Base-by-base conservation (phyloP, 139 green algal genomes). In the Pleodorina starrii region DNA sequence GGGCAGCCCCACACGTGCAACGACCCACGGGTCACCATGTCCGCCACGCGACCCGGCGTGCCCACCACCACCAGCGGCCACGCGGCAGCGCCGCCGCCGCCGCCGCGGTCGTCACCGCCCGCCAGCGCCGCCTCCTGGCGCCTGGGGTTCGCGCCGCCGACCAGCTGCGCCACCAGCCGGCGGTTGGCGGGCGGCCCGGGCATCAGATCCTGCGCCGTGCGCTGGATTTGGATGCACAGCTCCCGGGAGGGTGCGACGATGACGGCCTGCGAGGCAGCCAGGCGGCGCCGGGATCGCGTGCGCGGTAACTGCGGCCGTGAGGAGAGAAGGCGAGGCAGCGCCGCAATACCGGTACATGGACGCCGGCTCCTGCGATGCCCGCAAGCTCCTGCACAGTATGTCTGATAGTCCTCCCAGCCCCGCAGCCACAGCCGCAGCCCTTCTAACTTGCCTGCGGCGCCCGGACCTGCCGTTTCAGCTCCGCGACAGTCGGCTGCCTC, bases 211-310 rank as follows among this genome's bases (percentile, higher is more conserved):
- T 95, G 92, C 0, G 95, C 96, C 16, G 97, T 94, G 6, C 96
- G 84, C 73, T 96, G 86, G 27, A 98, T 97, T 89, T 99, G 98
- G 96, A 99, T 99, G 35, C 96, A 97, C 63, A 99, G 94, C 92
- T 99, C 98, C 7, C 96, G 94, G 1, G 93, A 97, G n/a, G 98
- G 98, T 14, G 94, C 95, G 3, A 99, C 94, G 2, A 99, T 86
- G 0, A 99, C 40, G 0, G 89, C 92, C 86, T 97, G 85, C 72
- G 27, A 16, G 95, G n/a, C n/a, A n/a, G n/a, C n/a, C n/a, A n/a
- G n/a, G n/a, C n/a, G n/a, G n/a, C n/a, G n/a, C n/a, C n/a, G n/a
- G n/a, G n/a, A n/a, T n/a, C n/a, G n/a, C n/a, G n/a, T n/a, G n/a
- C n/a, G n/a, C n/a, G n/a, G n/a, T n/a, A n/a, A n/a, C n/a, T n/a